These are phyloP conservation scores for Entomortierella lignicola DNA, from an alignment of 192 early-diverging fungal species.

Conservation along the genomic window DNA sequence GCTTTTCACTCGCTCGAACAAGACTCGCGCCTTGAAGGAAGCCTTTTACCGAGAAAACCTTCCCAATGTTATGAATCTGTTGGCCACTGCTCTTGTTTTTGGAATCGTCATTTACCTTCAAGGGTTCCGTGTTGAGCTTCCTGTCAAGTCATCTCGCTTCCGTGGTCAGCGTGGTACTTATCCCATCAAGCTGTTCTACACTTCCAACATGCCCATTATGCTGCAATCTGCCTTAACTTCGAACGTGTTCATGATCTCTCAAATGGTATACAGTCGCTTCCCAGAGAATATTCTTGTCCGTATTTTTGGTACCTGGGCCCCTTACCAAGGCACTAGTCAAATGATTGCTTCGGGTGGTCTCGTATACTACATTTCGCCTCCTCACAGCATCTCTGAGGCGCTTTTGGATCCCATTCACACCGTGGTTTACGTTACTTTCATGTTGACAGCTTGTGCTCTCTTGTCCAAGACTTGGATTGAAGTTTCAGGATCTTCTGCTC, in stretches of 20 bases:
- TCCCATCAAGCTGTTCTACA: slow-evolving; percentile 99
- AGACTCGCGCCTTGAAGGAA: slow-evolving; percentile 96
- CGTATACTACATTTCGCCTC: slow-evolving; percentile 98
- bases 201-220: slow-evolving; percentile 99
- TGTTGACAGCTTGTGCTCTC: slow-evolving; percentile 93
- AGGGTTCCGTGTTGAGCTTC: slow-evolving; percentile 99
- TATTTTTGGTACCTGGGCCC: slow-evolving; percentile 94
- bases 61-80: slow-evolving; percentile 91
- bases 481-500: slow-evolving; percentile 94
- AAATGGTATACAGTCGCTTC: slow-evolving; percentile 96
- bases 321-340: slow-evolving; percentile 91
- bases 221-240: slow-evolving; percentile 97
- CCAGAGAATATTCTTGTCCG: slow-evolving; percentile 93
- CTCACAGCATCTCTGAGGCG: slow-evolving; percentile 82
- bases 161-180: slow-evolving; percentile 98
- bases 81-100: slow-evolving; percentile 91
- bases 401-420: slow-evolving; percentile 95
- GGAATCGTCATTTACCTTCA: slow-evolving; percentile 95
- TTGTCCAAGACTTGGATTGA: slow-evolving; percentile 99
- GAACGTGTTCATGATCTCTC: slow-evolving; percentile 97
- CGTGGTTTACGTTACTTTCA: slow-evolving; percentile 90
- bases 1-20: slow-evolving; percentile 94
- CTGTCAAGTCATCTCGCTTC: slow-evolving; percentile 94
- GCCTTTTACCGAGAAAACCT: slow-evolving; percentile 92
- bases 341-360: slow-evolving; percentile 91